phyloP scores from a whole-genome alignment of 495 filamentous ascomycete genomes.

The Podospora tetraspora region DNA sequence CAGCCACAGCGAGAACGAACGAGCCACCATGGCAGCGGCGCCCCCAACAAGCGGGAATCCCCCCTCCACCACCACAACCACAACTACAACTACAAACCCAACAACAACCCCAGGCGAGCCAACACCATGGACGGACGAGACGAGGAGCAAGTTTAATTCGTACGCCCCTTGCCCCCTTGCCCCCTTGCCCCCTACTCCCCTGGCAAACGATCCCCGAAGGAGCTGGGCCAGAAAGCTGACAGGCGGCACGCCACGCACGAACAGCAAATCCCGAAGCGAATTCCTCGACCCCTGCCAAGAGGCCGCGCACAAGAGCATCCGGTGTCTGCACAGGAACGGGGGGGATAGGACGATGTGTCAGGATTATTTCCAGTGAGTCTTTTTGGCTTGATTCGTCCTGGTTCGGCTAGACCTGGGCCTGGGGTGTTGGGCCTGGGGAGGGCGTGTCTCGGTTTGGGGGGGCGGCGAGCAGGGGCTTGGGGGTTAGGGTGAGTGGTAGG shows the following conservation, averaged over 20 bases:
- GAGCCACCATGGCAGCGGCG: background rate
- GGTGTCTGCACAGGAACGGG: constrained; percentile 79
- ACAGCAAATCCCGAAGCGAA: constrained; percentile 80
- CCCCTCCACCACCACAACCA: background rate
- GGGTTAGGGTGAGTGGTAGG: too few species aligned
- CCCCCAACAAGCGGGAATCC: background rate
- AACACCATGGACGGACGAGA: background rate
- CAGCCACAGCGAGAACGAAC: background rate
- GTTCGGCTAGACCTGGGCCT: too few species aligned
- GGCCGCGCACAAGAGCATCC: constrained; percentile 77
- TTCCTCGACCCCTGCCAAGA: constrained; percentile 94
- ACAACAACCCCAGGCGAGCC: background rate
- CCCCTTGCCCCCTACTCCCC: too few species aligned
- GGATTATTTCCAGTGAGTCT: constrained; percentile 87
- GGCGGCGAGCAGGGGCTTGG: too few species aligned
- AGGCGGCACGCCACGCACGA: too few species aligned
- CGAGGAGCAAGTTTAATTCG: background rate
- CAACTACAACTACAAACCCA: background rate
- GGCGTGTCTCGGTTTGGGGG: background rate
- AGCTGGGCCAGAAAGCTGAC: too few species aligned
- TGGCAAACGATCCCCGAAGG: too few species aligned
- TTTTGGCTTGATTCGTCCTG: too few species aligned
- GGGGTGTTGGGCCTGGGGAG: background rate
- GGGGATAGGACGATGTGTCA: constrained; percentile 80
- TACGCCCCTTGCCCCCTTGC: background rate